These are phyloP conservation scores for Pterocarpus macrocarpus DNA, from an alignment of 306 rosid species.

Conservation along the genomic window DNA sequence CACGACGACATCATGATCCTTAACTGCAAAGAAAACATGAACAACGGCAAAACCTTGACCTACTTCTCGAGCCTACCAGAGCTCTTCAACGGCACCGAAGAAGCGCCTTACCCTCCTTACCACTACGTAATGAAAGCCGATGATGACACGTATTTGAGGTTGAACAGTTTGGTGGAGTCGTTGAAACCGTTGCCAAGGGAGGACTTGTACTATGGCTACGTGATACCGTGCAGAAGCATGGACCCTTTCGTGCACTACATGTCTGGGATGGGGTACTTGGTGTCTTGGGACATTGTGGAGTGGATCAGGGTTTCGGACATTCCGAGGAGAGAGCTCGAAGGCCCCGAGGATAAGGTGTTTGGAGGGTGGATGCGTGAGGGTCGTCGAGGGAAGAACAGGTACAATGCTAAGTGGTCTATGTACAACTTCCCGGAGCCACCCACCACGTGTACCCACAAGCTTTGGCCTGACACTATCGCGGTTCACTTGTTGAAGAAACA, in stretches of 20 bases:
- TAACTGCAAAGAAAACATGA: conserved; percentile 91
- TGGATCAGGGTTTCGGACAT: conserved; percentile 84
- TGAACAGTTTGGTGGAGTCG: conserved; percentile 70
- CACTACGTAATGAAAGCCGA: conserved; percentile 92
- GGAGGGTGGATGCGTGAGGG: conserved; percentile 86
- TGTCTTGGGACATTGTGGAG: conserved; percentile 91
- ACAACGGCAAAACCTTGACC: conserved; percentile 89
- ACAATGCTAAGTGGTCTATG: conserved; percentile 95
- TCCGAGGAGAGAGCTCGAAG: conserved; percentile 71
- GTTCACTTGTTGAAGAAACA: conserved; percentile 97
- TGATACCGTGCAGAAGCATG: conserved; percentile 95
- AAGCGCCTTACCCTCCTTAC: conserved; percentile 70
- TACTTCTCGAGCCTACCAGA: conserved; percentile 80
- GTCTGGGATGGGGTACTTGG: conserved; percentile 97
- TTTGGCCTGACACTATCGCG: conserved; percentile 79
- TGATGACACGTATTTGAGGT: conserved; percentile 76
- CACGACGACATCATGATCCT: conserved; percentile 87
- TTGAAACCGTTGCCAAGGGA: conserved; percentile 71
- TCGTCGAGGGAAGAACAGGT: conserved; percentile 68
- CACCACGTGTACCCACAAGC: conserved; percentile 79
- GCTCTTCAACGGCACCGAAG: conserved; percentile 58
- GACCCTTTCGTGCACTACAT: conserved; percentile 86
- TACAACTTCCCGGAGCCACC: conserved; percentile 89
- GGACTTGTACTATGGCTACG: conserved; percentile 90
- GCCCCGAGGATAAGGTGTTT: conserved; percentile 86